phyloP scores from a whole-genome alignment of 176 grass and related monocot genomes.

The Juncus effusus region DNA sequence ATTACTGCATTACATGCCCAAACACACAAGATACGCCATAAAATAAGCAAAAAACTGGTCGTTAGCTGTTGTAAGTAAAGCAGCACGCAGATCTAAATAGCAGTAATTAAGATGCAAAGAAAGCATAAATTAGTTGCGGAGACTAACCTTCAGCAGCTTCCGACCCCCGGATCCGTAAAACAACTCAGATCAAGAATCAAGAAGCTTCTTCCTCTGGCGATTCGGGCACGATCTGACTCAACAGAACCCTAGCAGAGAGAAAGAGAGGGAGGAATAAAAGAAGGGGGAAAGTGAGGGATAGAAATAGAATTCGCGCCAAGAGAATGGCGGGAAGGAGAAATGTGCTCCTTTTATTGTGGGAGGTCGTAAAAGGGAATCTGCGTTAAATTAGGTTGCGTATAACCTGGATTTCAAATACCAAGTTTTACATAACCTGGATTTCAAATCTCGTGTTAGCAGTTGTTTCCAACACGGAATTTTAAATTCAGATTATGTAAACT shows the following conservation, averaged over 20 bases:
- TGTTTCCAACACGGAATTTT: too few relatives aligned
- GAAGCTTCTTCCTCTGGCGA: neutral
- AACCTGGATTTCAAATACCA: too few relatives aligned
- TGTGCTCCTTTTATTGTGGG: neutral
- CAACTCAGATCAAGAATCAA: neutral
- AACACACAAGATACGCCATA: too few relatives aligned
- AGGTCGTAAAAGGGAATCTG: neutral
- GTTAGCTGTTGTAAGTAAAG: neutral
- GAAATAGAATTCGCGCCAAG: conserved; percentile 8
- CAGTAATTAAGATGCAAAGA: neutral
- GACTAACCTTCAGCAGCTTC: neutral
- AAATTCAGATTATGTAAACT: too few relatives aligned
- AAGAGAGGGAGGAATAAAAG: too few relatives aligned
- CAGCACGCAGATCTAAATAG: neutral
- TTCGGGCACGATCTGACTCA: neutral
- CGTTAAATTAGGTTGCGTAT: neutral
- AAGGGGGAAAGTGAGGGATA: neutral
- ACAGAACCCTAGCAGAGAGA: conserved; percentile 14
- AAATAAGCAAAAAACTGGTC: conserved; percentile 1
- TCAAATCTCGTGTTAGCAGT: too few relatives aligned
- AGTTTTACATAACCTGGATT: too few relatives aligned
- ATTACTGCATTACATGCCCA: neutral
- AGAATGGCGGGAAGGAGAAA: conserved; percentile 6
- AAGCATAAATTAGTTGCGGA: neutral
- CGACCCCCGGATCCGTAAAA: neutral